Evolutionary conservation across 75 land plant genomes (phyloP), one percentile per base, ranked within the genome.

Genomic region (Picea sitchensis): DNA sequence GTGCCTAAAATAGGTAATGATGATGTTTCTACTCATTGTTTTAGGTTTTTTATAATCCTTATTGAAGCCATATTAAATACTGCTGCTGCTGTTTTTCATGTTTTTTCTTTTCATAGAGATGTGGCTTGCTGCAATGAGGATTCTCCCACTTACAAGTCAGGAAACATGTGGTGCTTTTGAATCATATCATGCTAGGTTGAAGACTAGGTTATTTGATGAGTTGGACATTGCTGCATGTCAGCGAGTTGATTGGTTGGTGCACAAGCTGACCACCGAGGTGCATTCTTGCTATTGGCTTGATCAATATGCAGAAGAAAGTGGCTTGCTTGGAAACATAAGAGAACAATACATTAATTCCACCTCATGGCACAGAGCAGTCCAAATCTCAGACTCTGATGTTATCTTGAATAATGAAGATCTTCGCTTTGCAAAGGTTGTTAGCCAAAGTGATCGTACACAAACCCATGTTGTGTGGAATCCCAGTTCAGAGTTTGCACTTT

Each of bases 241-340:
- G 59, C 84, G 90, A 2, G 87, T 92, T 59, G 96, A 94, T 81
- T 94, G 96, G 96, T 82, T 94, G 73, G 91, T 91, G 4, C 92
- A 91, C 80, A 88, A 88, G 78, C 82, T 94, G 65, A 90, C 91
- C 17, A 92, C 91, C 4, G 96, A 94, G 75, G 77, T 90, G 59
- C 89, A 90, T 61, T 90, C 96, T 2, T 81, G 82, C 69, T 92
- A 92, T 68, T 94, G 94, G 96, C 92, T 92, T 62, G 85, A 90
- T 54, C 93, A 85, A 0, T 88, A 87, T 86, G 90, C 93, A 36
- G 91, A 87, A 80, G 93, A 93, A 67, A 83, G 87, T 78, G 91
- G 89, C 74, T 88, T 89, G 2, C 86, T 87, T 58, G 80, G 83
- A 73, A 83, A 82, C 54, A 82, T 89, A 8, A 90, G 86, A 81